Evolutionary conservation across 2,329 filamentous ascomycete species (phyloP).

Genomic region (Penicillium glabrum): DNA sequence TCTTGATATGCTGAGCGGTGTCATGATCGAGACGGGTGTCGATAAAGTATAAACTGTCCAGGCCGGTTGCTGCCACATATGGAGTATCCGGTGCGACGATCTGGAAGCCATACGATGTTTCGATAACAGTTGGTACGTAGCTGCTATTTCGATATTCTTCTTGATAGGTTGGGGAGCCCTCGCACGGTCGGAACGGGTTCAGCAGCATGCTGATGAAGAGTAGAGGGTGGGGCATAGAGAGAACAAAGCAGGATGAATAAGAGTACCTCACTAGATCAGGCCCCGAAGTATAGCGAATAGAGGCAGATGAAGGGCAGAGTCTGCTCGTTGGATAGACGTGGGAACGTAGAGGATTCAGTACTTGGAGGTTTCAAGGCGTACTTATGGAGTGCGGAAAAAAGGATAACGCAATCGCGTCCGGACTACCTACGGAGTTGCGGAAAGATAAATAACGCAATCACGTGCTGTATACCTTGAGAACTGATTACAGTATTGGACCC

Average conservation of each 20-base stretch:
- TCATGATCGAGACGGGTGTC: constrained; percentile 8
- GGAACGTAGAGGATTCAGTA: no score
- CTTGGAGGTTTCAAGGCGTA: neutral
- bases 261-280: neutral
- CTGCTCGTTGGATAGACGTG: no score
- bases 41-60: constrained; percentile 11
- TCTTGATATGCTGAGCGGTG: constrained; percentile 10
- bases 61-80: constrained; percentile 8
- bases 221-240: neutral
- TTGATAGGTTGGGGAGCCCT: constrained; percentile 4
- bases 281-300: no score
- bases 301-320: no score
- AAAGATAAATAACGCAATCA: neutral
- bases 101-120: constrained; percentile 8
- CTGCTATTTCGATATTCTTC: constrained; percentile 10
- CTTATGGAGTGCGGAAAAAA: neutral
- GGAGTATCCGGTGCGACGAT: constrained; percentile 13
- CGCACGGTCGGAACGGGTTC: constrained; percentile 1
- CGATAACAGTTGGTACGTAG: constrained; percentile 6
- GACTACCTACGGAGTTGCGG: neutral
- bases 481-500: neutral
- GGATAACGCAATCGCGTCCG: neutral
- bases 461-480: neutral
- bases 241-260: neutral
- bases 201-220: constrained; percentile 2